Evolutionary conservation across 768 basidiomycete species (phyloP), one percentile per base, ranked within the genome.

Genomic region (Russula earlei): DNA sequence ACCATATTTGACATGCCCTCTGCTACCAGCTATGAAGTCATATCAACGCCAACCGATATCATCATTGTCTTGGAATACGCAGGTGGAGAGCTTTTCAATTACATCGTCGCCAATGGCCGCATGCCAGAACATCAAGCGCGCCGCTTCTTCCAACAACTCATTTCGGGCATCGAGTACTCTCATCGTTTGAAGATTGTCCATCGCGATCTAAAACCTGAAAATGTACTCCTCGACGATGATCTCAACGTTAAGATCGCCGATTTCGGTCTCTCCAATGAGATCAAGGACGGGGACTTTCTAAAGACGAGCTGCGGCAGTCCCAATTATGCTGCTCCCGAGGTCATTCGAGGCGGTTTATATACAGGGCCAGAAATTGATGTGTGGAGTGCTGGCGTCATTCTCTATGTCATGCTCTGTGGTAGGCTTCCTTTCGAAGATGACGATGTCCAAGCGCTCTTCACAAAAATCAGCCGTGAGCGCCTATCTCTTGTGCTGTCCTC

Each of bases 31-130:
- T 89, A 90, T 66, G 87, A 89, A 67, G 85, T 87, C 38, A 96
- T 98, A 62, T 92, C 91, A 8, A 96, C 94, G 0, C 83, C 90
- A 0, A 89, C 87, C 1, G 92, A 98, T 68, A 96, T 99, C 64
- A 94, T 99, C 67, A 96, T 99, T 72, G 96, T 99, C 29, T 84
- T 98, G 53, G 96, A 99, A 69, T 97, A 85, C 68, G 95, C 93
- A 2, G 88, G 89, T 0, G 93, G 92, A 58, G 96, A 99, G 66
- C 80, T 99, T 6, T 99, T 99, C 79, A 92, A 98, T 71, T 96
- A 94, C 72, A 97, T 98, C 66, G 95, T 96, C 58, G 77, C 79
- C n/a, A 82, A 94, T 57, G 96, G 96, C 9, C 79, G 87, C 56
- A 93, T 98, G 87, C 74, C 82, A 34, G 94, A 97, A 67, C 74